phyloP scores from a whole-genome alignment of 1,284 basidiomycete genomes.

The Boletus semigastroideus region DNA sequence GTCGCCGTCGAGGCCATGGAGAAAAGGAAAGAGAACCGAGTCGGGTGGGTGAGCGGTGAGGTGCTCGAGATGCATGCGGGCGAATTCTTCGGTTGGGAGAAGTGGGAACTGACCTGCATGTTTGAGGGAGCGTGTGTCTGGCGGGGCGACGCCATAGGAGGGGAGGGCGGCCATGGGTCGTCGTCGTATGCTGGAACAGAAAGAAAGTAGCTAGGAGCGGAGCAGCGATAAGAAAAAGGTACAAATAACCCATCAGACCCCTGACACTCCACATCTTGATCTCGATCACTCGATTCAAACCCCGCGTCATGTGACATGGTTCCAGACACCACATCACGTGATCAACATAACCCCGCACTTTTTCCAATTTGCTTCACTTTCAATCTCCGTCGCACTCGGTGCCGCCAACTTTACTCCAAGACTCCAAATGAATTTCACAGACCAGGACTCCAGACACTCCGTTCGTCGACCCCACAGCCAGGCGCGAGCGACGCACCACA shows the following conservation, averaged over 20 bases:
- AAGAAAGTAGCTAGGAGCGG: background rate
- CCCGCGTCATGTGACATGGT: conserved; percentile 21
- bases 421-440: conserved; percentile 17
- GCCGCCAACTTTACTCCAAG: conserved; percentile 2
- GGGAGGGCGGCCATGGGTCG: conserved; percentile 9
- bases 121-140: conserved; percentile 25
- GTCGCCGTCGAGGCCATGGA: conserved; percentile 79
- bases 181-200: conserved; percentile 5
- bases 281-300: conserved; percentile 19
- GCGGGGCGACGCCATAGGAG: conserved; percentile 41
- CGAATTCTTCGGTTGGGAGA: conserved; percentile 57
- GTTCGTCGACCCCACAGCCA: conserved; percentile 45
- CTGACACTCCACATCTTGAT: conserved; percentile 21
- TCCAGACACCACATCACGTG: conserved; percentile 26
- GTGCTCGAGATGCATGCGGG: conserved; percentile 61
- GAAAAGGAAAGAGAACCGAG: conserved; percentile 77
- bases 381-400: conserved; percentile 18
- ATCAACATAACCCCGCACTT: conserved; percentile 17
- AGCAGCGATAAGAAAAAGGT: conserved; percentile 19
- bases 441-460: conserved; percentile 26
- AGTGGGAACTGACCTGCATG: conserved; percentile 23
- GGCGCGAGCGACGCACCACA: conserved; percentile 89
- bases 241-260: conserved; percentile 27
- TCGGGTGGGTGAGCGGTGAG: conserved; percentile 71
- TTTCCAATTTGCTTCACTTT: conserved; percentile 25